Evolutionary conservation across 495 filamentous ascomycete species (phyloP).

Genomic region (Choiromyces venosus): DNA sequence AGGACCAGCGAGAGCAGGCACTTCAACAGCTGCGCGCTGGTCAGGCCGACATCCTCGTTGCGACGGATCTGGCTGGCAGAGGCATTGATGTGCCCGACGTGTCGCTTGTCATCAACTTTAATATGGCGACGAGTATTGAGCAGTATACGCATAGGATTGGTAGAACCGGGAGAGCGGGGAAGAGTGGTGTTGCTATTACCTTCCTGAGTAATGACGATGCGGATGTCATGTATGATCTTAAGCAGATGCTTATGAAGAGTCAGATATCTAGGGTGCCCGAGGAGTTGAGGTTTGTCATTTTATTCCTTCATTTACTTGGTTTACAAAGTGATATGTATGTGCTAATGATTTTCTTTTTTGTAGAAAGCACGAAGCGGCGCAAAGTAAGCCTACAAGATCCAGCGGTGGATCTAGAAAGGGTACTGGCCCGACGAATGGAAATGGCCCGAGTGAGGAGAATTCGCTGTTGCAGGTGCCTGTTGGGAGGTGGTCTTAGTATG

Average conservation of each 20-base stretch:
- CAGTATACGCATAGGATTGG: constrained; percentile 97
- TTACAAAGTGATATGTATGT: neutral
- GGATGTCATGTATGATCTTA: constrained; percentile 92
- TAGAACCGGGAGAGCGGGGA: constrained; percentile 94
- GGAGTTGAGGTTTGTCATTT: constrained; percentile 57
- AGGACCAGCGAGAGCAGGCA: constrained; percentile 95
- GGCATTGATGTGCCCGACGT: constrained; percentile 98
- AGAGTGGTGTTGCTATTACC: constrained; percentile 94
- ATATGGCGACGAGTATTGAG: constrained; percentile 93
- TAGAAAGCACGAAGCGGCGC: constrained; percentile 81
- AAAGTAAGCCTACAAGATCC: constrained; percentile 65
- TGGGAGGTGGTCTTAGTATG: constrained; percentile 38
- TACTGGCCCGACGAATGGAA: constrained; percentile 49
- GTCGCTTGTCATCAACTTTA: constrained; percentile 93
- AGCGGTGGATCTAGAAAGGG: constrained; percentile 54
- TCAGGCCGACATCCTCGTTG: constrained; percentile 80
- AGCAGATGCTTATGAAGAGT: constrained; percentile 92
- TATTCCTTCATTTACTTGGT: neutral
- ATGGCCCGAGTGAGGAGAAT: constrained; percentile 18
- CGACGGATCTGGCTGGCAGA: constrained; percentile 91
- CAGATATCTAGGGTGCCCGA: constrained; percentile 86
- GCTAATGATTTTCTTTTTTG: neutral
- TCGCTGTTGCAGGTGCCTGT: constrained; percentile 29
- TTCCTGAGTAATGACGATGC: constrained; percentile 90
- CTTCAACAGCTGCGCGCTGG: constrained; percentile 79